phyloP scores from a whole-genome alignment of 306 rosid genomes.

The Prinsepia uniflora region DNA sequence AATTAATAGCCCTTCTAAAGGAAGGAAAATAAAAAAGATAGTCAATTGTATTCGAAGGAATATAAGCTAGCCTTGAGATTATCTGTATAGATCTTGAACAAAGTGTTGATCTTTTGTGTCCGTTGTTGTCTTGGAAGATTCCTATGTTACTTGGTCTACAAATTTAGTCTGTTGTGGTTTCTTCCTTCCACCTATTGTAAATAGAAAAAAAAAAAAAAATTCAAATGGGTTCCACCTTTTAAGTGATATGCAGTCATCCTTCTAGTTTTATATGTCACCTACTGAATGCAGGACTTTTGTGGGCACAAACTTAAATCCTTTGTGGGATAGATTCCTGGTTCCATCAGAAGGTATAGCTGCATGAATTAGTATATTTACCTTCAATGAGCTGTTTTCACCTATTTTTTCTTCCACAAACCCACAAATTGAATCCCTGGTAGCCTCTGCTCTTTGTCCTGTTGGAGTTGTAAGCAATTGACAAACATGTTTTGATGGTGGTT shows the following conservation, averaged over 20 bases:
- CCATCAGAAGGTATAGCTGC: slow-evolving; percentile 58
- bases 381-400: not conserved
- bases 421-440: not conserved
- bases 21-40: not conserved
- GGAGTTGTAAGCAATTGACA: not conserved
- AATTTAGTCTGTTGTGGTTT: not conserved
- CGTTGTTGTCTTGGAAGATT: not conserved
- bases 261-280: slow-evolving; percentile 21
- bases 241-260: slow-evolving; percentile 8
- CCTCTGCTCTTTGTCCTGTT: not conserved
- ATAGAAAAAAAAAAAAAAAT: too few species aligned
- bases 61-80: not conserved
- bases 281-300: slow-evolving; percentile 73
- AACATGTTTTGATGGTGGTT: not conserved
- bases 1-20: not conserved
- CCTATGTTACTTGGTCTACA: not conserved
- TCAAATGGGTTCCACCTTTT: not conserved
- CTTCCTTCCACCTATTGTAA: not conserved
- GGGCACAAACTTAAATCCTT: slow-evolving; percentile 83
- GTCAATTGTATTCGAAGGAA: not conserved
- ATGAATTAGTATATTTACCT: not conserved
- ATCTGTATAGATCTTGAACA: not conserved
- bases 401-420: not conserved
- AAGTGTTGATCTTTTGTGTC: not conserved
- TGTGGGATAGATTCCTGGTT: slow-evolving; percentile 75